Conservation (phyloP, 139 green algal genomes). For the Parachlorella kessleri region DNA sequence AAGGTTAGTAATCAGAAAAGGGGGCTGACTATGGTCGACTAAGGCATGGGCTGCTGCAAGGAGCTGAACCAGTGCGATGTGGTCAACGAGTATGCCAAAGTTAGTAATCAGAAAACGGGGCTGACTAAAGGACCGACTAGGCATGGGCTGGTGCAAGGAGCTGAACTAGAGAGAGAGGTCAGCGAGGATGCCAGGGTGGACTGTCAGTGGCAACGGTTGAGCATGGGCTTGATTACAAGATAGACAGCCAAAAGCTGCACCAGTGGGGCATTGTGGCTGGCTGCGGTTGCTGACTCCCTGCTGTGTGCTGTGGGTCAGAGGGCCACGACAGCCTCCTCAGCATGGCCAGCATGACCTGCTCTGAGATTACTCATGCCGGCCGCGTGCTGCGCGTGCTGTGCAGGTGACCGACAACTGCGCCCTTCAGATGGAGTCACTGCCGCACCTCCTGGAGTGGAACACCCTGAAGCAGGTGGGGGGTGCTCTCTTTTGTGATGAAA, state of each 20-base stretch:
- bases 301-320: too few relatives aligned
- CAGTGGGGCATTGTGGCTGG: too few relatives aligned
- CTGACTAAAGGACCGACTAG: too few relatives aligned
- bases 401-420: slow-evolving; percentile 67
- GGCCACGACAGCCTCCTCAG: too few relatives aligned
- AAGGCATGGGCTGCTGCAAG: slow-evolving; percentile 69
- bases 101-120: too few relatives aligned
- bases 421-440: slow-evolving; percentile 81
- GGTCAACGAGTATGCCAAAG: slow-evolving; percentile 80
- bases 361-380: not conserved
- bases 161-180: slow-evolving; percentile 96
- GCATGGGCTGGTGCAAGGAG: slow-evolving; percentile 72
- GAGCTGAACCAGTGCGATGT: slow-evolving; percentile 95
- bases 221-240: too few relatives aligned
- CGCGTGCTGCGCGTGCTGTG: not conserved
- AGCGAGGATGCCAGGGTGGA: slow-evolving; percentile 78
- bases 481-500: too few relatives aligned
- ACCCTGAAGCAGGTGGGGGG: slow-evolving; percentile 55
- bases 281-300: too few relatives aligned
- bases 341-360: too few relatives aligned
- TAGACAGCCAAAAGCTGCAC: too few relatives aligned
- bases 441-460: slow-evolving; percentile 86
- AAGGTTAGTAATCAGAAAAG: slow-evolving; percentile 27
- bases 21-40: too few relatives aligned
- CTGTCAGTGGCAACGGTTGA: too few relatives aligned